These are phyloP conservation scores for Xylariaceae sp. DNA, from an alignment of 2,329 filamentous ascomycete genomes.

Conservation along the genomic window DNA sequence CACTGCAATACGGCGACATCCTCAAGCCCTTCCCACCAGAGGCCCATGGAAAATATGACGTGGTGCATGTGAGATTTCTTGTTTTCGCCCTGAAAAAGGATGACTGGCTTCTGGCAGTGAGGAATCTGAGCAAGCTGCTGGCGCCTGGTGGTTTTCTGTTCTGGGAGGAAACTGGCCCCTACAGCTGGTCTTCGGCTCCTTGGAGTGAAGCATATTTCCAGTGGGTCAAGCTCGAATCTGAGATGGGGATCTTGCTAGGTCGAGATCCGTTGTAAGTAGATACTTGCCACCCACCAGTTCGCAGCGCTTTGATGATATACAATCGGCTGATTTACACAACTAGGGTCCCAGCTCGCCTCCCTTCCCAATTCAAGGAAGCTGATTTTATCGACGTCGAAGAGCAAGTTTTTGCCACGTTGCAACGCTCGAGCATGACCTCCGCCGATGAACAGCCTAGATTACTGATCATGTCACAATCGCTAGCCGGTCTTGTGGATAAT, in stretches of 20 bases:
- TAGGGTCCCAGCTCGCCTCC: neutral
- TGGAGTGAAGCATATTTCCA: conserved; percentile 7
- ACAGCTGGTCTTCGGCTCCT: conserved; percentile 5
- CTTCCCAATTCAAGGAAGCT: conserved; percentile 9
- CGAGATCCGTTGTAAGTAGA: conserved; percentile 7
- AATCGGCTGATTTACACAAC: neutral
- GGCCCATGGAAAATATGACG: neutral
- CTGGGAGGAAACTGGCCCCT: conserved; percentile 4
- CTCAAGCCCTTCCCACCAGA: conserved; percentile 3
- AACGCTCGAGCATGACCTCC: neutral
- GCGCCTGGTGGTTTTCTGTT: conserved; percentile 1
- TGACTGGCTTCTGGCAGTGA: conserved; percentile 4
- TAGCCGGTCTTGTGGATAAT: conserved; percentile 2
- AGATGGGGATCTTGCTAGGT: conserved; percentile 4
- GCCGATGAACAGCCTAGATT: conserved; percentile 1
- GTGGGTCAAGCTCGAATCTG: conserved; percentile 8
- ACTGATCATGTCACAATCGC: conserved; percentile 2
- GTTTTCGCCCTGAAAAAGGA: neutral
- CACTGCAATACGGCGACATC: neutral
- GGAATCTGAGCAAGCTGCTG: conserved; percentile 3
- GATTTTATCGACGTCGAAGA: neutral
- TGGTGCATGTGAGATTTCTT: conserved; percentile 7
- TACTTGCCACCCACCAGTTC: neutral
- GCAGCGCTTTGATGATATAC: neutral
- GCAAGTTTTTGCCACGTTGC: conserved; percentile 1